Evolutionary conservation across 2,329 filamentous ascomycete genomes (phyloP), one percentile per base, ranked within the genome.

Genomic region (Cryphonectria carpinicola): DNA sequence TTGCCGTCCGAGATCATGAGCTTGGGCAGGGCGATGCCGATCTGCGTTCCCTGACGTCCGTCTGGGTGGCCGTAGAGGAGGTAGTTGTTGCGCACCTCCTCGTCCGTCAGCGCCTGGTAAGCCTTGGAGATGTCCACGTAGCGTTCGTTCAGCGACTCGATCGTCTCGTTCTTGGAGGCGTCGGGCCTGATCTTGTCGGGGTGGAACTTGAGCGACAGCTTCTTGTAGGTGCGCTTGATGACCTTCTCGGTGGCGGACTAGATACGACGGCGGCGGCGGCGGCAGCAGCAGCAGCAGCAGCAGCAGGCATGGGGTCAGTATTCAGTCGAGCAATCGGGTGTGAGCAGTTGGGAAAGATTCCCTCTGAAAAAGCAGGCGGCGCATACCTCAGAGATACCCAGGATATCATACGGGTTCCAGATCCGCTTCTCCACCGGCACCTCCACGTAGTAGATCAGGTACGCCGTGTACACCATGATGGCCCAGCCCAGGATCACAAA

Each of bases 111-210:
- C 4, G 96, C 92, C 83, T 99, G 97, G 87, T 98, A 99, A 8
- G 96, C 96, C 84, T 99, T 99, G 76, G 94, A 96, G 77, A 98
- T 89, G 78, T 98, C 95, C 70, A 98, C 94, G 84, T 96, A 99
- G 80, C 91, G 87, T 72, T 95, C 87, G 81, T 96, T 99, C 76
- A 98, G 87, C 25, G 84, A 87, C 76, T 98, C 94, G 69, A 90
- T 76, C 0, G 96, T 99, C 82, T 97, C 90, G 82, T 99, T 99
- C 84, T 95, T 96, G 73, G 91, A 84, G 32, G 90, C 84, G 79
- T 98, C 93, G 35, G 94, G 93, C 78, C 88, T 89, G 74, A 93
- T 88, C 84, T 99, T 99, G 86, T 99, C 96, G 56, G 96, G 96
- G 80, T 99, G 96, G 82, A 90, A 92, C 76, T 92, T 93, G 76